phyloP scores from a whole-genome alignment of 139 green algal species.

The Axilococcus clingmanii region DNA sequence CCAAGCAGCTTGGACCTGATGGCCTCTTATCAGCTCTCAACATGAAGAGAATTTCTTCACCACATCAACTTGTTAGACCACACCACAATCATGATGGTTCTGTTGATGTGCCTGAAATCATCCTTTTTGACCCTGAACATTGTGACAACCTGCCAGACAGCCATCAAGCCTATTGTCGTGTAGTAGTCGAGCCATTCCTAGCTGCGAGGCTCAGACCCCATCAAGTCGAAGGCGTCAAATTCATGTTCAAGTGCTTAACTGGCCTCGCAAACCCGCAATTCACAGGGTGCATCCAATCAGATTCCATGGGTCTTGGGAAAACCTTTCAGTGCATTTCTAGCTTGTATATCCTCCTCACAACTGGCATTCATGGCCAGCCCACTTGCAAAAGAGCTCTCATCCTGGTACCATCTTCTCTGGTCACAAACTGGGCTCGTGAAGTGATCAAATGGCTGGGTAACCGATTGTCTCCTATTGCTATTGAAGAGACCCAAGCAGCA shows the following conservation, averaged over 20 bases:
- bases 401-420: slow-evolving; percentile 57
- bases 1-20: no score
- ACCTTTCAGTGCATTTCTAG: slow-evolving; percentile 39
- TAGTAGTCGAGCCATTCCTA: slow-evolving; percentile 62
- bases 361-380: slow-evolving; percentile 12
- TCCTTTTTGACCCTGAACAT: no score
- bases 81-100: no score
- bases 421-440: slow-evolving; percentile 67
- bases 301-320: slow-evolving; percentile 62
- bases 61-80: no score
- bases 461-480: no score
- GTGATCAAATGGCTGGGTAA: slow-evolving; percentile 76
- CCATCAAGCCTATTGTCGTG: no score
- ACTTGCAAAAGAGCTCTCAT: slow-evolving; percentile 46
- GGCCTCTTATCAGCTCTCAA: no score
- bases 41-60: no score
- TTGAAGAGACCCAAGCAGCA: no score
- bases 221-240: slow-evolving; percentile 58
- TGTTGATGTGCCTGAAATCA: no score
- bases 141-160: no score
- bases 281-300: slow-evolving; percentile 61
- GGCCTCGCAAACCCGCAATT: slow-evolving; percentile 9
- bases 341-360: slow-evolving; percentile 59
- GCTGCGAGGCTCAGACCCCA: slow-evolving; percentile 30
- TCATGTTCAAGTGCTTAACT: slow-evolving; percentile 65